A percentile compares a stretch with the other conserved stretches of the same genome.
These are phyloP conservation scores for Sphaerobolus stellatus DNA, from an alignment of 1,284 basidiomycete genomes.

Conservation along the genomic window DNA sequence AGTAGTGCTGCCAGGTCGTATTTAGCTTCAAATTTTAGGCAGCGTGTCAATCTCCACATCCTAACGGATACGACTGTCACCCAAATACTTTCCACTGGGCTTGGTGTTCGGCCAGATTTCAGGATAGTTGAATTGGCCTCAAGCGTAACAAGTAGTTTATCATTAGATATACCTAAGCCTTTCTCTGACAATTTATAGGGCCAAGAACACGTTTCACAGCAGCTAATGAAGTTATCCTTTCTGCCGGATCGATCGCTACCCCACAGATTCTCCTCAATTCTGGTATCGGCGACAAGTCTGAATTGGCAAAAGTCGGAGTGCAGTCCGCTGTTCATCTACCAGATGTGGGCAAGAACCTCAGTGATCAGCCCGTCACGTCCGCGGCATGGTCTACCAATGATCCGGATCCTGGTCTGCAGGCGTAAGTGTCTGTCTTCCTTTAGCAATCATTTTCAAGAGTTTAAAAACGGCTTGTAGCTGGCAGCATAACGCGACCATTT, in stretches of 20 bases:
- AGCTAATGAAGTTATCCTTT: slow-evolving; percentile 16
- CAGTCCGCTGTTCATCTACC: slow-evolving; percentile 23
- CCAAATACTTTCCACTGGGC: slow-evolving; percentile 9
- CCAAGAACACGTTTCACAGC: background rate
- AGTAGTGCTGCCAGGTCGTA: slow-evolving; percentile 23
- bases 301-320: slow-evolving; percentile 27
- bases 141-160: no score
- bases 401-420: slow-evolving; percentile 24
- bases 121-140: no score
- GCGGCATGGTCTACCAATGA: slow-evolving; percentile 22
- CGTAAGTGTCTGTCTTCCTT: no score
- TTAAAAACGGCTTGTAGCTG: background rate
- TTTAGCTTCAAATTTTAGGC: slow-evolving; percentile 18
- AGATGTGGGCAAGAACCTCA: slow-evolving; percentile 38
- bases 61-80: slow-evolving; percentile 42
- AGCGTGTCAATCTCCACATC: slow-evolving; percentile 42
- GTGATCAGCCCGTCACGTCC: slow-evolving; percentile 31
- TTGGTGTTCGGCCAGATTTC: no score
- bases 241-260: slow-evolving; percentile 36
- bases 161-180: no score
- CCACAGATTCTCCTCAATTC: slow-evolving; percentile 37
- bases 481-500: background rate
- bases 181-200: slow-evolving; percentile 7
- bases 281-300: slow-evolving; percentile 32
- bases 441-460: no score